Evolutionary conservation across 139 green algal species (phyloP).

Genomic region (Picochlorum sp.): DNA sequence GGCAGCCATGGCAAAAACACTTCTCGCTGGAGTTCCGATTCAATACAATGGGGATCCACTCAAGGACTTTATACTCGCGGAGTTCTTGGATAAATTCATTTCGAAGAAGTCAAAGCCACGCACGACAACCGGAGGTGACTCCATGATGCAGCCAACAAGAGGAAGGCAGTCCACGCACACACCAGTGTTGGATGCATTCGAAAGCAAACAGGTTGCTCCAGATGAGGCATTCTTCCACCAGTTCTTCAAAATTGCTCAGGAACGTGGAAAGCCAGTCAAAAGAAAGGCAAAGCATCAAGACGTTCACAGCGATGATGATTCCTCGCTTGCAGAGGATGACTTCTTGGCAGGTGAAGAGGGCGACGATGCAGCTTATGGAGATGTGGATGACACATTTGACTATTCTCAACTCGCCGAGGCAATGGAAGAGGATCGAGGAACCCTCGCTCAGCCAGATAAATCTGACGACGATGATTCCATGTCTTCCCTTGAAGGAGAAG

Average conservation of each 20-base stretch:
- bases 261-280: constrained; percentile 8
- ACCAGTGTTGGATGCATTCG: constrained; percentile 23
- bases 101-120: constrained; percentile 79
- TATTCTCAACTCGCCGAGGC: constrained; percentile 47
- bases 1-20: constrained; percentile 69
- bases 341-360: constrained; percentile 39
- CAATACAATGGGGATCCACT: constrained; percentile 86
- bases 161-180: constrained; percentile 7
- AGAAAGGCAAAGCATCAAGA: constrained; percentile 15
- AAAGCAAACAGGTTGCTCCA: constrained; percentile 41
- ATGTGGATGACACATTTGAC: constrained; percentile 33
- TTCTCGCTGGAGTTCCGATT: constrained; percentile 70
- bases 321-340: constrained; percentile 22
- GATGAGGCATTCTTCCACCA: constrained; percentile 84
- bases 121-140: constrained; percentile 22
- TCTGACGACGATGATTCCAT: not conserved
- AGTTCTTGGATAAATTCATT: constrained; percentile 94
- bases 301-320: constrained; percentile 2
- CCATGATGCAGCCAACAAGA: constrained; percentile 71
- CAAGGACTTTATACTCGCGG: constrained; percentile 60
- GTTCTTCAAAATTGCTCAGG: constrained; percentile 30
- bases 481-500: not conserved
- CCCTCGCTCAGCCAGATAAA: constrained; percentile 4
- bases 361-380: constrained; percentile 25
- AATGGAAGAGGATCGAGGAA: constrained; percentile 27